These are phyloP conservation scores for Closterium sp. DNA, from an alignment of 139 green algal genomes.

Conservation along the genomic window DNA sequence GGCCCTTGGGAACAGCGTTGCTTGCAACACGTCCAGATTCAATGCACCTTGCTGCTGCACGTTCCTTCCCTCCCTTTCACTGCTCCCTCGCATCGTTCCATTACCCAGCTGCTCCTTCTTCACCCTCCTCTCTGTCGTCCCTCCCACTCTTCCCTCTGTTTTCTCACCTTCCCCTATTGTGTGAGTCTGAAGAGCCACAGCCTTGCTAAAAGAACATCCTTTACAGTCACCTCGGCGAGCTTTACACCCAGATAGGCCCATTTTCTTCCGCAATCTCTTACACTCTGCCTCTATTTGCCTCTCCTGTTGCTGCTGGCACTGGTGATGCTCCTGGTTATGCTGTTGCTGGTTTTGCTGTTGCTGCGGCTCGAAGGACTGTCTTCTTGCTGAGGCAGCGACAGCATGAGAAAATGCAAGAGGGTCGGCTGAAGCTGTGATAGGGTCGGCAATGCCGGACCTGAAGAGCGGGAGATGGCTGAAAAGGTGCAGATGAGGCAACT, in stretches of 20 bases:
- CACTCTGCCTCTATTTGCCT: neutral
- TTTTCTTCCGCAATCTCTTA: neutral
- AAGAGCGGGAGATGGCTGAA: neutral
- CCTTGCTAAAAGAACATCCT: neutral
- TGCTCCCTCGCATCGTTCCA: neutral
- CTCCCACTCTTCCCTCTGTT: neutral
- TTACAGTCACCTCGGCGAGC: neutral
- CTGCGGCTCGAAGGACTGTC: neutral
- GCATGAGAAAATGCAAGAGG: neutral
- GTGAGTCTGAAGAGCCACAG: neutral
- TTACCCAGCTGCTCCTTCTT: neutral
- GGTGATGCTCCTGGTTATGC: neutral
- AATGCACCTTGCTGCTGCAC: neutral
- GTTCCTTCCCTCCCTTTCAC: neutral
- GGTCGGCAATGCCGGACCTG: neutral
- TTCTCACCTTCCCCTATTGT: too few species aligned
- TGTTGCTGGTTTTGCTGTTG: neutral
- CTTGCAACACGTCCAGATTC: conserved; percentile 2
- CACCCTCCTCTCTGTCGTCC: neutral
- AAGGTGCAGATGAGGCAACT: neutral
- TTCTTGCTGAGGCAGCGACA: neutral
- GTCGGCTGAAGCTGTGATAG: neutral
- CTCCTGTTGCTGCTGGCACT: neutral
- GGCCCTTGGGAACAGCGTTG: neutral
- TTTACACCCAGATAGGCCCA: neutral